These are phyloP conservation scores for Candida nitratophila DNA, from an alignment of 805 yeast genomes.

Conservation along the genomic window DNA sequence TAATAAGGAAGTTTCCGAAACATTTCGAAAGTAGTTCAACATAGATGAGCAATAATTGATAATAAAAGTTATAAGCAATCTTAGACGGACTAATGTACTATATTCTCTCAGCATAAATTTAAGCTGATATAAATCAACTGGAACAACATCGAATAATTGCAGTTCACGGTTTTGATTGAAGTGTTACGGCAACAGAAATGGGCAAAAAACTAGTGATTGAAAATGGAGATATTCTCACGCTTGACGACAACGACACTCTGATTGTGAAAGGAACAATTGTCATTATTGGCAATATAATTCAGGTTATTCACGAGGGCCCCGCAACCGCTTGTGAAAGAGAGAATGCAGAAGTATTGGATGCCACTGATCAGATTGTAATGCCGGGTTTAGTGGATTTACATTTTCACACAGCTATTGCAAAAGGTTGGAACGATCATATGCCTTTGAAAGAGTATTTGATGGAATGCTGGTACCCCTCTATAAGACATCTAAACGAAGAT, in stretches of 20 bases:
- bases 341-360: slow-evolving; percentile 1
- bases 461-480: slow-evolving; percentile 6
- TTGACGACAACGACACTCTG: background rate
- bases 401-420: slow-evolving; percentile 3
- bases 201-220: background rate
- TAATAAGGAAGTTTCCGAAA: too few relatives aligned
- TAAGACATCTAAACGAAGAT: slow-evolving; percentile 3
- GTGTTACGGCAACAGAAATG: background rate
- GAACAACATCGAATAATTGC: too few relatives aligned
- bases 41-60: too few relatives aligned
- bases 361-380: slow-evolving; percentile 4
- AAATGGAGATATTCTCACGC: background rate
- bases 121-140: too few relatives aligned
- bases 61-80: too few relatives aligned
- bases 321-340: background rate
- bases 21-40: too few relatives aligned
- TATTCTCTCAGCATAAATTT: too few relatives aligned
- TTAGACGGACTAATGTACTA: too few relatives aligned
- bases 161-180: too few relatives aligned
- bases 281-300: background rate
- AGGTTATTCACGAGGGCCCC: background rate
- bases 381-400: slow-evolving; percentile 5
- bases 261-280: background rate
- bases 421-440: slow-evolving; percentile 6
- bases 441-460: slow-evolving; percentile 5